phyloP scores from a whole-genome alignment of 176 grass and related monocot species.

The Musa acuminata region DNA sequence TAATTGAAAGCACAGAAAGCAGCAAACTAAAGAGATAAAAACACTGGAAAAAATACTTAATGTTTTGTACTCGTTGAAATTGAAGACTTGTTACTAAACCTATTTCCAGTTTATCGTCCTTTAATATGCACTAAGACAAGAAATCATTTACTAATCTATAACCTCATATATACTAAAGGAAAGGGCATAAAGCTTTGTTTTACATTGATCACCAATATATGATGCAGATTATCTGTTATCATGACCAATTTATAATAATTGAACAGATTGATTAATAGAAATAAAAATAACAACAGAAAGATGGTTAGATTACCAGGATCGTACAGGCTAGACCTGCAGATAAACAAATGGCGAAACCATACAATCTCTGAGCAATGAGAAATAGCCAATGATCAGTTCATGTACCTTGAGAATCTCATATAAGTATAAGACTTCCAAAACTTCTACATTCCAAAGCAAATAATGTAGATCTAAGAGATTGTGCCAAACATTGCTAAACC shows the following conservation, averaged over 20 bases:
- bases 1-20: background rate
- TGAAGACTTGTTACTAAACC: background rate
- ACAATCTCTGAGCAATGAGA: constrained; percentile 57
- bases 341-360: constrained; percentile 89
- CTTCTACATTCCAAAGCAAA: background rate
- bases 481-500: background rate
- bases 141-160: background rate
- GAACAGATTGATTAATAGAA: background rate
- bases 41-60: background rate
- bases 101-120: background rate
- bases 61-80: background rate
- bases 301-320: constrained; percentile 57
- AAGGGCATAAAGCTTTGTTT: too few species aligned
- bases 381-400: constrained; percentile 21
- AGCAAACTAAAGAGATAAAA: background rate
- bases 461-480: background rate
- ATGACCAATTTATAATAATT: background rate
- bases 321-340: constrained; percentile 72
- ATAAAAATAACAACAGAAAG: constrained; percentile 7
- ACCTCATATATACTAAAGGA: too few species aligned
- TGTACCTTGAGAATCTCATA: background rate
- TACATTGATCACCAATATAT: background rate
- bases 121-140: background rate
- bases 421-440: constrained; percentile 1
- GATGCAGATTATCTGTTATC: background rate